phyloP scores from a whole-genome alignment of 2,329 filamentous ascomycete species.

The Botrytis galanthina region DNA sequence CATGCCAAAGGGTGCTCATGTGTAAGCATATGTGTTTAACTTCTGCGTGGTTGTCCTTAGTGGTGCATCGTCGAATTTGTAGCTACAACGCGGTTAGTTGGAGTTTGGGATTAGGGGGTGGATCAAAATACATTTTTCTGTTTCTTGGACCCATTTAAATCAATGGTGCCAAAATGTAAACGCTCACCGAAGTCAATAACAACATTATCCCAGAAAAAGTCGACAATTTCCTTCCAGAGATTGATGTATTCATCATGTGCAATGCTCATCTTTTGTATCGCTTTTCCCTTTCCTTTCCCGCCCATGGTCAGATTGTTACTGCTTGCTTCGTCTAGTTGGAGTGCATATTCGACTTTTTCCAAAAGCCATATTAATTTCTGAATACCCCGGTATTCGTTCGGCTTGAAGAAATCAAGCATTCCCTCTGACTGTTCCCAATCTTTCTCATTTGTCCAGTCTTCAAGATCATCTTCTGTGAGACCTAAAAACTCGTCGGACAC shows the following conservation, averaged over 20 bases:
- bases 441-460: neutral
- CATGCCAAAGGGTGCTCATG: neutral
- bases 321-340: neutral
- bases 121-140: neutral
- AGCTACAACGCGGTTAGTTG: neutral
- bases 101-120: too few relatives aligned
- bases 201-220: slow-evolving; percentile 1
- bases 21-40: neutral
- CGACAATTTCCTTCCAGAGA: slow-evolving; percentile 1
- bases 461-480: neutral
- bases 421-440: neutral
- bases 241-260: neutral
- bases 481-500: slow-evolving; percentile 1
- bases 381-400: neutral
- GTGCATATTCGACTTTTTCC: neutral
- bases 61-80: neutral
- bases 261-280: neutral
- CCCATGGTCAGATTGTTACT: too few relatives aligned
- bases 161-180: neutral
- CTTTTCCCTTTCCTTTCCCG: neutral
- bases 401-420: slow-evolving; percentile 1
- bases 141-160: neutral
- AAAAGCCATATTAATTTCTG: neutral
- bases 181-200: neutral
- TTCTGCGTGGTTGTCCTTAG: neutral